phyloP scores from a whole-genome alignment of 768 basidiomycete species.

The Serendipita sp. region DNA sequence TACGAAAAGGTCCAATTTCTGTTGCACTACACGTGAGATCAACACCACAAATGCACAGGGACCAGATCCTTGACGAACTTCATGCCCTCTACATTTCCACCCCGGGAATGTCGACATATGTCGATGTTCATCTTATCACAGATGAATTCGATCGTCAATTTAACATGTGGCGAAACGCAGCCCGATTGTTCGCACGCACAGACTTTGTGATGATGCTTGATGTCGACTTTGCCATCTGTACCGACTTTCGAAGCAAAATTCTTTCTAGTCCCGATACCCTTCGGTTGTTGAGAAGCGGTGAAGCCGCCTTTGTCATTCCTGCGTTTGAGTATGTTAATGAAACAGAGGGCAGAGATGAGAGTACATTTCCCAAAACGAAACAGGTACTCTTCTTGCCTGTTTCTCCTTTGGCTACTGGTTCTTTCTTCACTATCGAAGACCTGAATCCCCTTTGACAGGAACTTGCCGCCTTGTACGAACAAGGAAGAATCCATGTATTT shows the following conservation, averaged over 20 bases:
- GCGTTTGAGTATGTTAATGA: constrained; percentile 68
- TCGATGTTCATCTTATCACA: constrained; percentile 76
- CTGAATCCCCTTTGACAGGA: constrained; percentile 11
- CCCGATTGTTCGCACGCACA: constrained; percentile 68
- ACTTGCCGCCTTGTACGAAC: constrained; percentile 41
- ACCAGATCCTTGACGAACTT: constrained; percentile 41
- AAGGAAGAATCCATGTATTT: constrained; percentile 51
- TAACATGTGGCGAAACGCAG: constrained; percentile 81
- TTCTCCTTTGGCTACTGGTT: not conserved
- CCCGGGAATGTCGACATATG: constrained; percentile 44
- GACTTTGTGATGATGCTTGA: constrained; percentile 83
- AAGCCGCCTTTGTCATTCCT: constrained; percentile 61
- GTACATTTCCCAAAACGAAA: constrained; percentile 53
- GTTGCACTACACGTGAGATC: constrained; percentile 63
- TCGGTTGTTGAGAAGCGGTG: constrained; percentile 38
- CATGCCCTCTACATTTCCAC: constrained; percentile 52
- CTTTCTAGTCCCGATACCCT: constrained; percentile 28
- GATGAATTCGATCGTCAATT: constrained; percentile 63
- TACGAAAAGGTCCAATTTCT: constrained; percentile 55
- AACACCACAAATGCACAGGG: constrained; percentile 16
- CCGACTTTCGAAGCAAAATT: constrained; percentile 52
- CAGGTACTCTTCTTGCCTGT: constrained; percentile 23
- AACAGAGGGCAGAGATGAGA: constrained; percentile 41
- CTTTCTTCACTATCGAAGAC: constrained; percentile 18
- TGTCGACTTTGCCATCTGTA: constrained; percentile 74